Conservation (phyloP, 2,329 filamentous ascomycete species). For the Aspergillus neoniger region DNA sequence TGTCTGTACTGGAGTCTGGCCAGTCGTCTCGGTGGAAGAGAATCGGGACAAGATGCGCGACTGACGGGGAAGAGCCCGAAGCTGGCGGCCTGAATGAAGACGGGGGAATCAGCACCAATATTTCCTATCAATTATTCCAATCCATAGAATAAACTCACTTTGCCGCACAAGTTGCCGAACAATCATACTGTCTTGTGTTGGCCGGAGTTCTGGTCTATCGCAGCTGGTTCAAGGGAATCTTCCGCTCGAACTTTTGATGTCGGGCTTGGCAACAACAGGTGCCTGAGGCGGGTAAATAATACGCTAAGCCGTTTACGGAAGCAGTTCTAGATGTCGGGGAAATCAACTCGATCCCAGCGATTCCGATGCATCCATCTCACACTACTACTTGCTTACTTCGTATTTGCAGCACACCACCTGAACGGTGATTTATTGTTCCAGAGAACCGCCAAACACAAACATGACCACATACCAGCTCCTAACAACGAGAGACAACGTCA, state of each 20-base stretch:
- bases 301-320: constrained; percentile 8
- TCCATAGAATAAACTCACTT: constrained; percentile 32
- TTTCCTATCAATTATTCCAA: not conserved
- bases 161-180: constrained; percentile 45
- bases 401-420: too few relatives aligned
- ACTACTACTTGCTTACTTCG: too few relatives aligned
- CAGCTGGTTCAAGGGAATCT: constrained; percentile 24
- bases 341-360: not conserved
- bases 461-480: too few relatives aligned
- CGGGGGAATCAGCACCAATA: constrained; percentile 16
- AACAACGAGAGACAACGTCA: too few relatives aligned
- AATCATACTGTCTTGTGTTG: constrained; percentile 40
- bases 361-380: too few relatives aligned
- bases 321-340: not conserved
- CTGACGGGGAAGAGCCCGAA: constrained; percentile 36
- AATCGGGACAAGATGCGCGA: constrained; percentile 36
- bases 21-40: constrained; percentile 34
- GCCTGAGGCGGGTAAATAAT: constrained; percentile 28
- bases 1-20: constrained; percentile 28
- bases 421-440: too few relatives aligned
- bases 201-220: constrained; percentile 11
- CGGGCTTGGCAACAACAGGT: constrained; percentile 31
- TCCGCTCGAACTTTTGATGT: constrained; percentile 40
- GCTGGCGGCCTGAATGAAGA: constrained; percentile 37
- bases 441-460: too few relatives aligned